Evolutionary conservation across 1,284 basidiomycete genomes (phyloP).

Genomic region (Puccinia hordei): DNA sequence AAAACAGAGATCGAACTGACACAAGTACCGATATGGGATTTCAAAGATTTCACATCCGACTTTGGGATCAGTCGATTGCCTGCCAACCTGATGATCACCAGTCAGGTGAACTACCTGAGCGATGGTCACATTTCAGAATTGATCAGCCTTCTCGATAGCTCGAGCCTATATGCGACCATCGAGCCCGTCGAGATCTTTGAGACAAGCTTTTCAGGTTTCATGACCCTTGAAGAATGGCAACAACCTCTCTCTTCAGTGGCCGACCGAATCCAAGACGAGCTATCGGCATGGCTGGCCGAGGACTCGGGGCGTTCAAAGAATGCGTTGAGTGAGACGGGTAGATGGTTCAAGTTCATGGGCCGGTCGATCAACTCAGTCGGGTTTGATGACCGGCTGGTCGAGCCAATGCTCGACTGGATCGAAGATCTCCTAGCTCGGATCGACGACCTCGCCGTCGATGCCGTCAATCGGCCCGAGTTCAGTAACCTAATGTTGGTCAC

Average conservation of each 20-base stretch:
- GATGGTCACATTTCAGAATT: conserved; percentile 30
- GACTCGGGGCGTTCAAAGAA: conserved; percentile 27
- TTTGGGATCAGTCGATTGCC: conserved; percentile 26
- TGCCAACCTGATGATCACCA: conserved; percentile 14
- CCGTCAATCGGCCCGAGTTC: conserved; percentile 43
- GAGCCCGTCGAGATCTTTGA: conserved; percentile 33
- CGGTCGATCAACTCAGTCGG: conserved; percentile 6
- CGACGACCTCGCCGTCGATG: conserved; percentile 43
- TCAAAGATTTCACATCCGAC: conserved; percentile 47
- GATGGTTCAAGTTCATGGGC: conserved; percentile 36
- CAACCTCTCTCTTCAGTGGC: conserved; percentile 1
- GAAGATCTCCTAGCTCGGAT: conserved; percentile 21
- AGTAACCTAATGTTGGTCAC: conserved; percentile 32
- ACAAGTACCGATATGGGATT: not conserved
- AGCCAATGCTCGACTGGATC: conserved; percentile 17
- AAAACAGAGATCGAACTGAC: not conserved
- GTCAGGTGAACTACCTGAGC: conserved; percentile 27
- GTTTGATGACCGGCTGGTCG: not conserved
- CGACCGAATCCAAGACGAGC: conserved; percentile 43
- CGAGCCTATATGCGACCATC: not conserved
- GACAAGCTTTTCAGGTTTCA: not conserved
- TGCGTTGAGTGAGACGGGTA: conserved; percentile 2
- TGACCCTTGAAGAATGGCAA: conserved; percentile 26
- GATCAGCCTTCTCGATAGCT: conserved; percentile 7
- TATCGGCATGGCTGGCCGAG: conserved; percentile 16